A percentile compares a stretch with the other conserved stretches of the same genome.
Evolutionary conservation across 108 stramenopile genomes (phyloP).

Genomic region (Discostella stelligeroides): DNA sequence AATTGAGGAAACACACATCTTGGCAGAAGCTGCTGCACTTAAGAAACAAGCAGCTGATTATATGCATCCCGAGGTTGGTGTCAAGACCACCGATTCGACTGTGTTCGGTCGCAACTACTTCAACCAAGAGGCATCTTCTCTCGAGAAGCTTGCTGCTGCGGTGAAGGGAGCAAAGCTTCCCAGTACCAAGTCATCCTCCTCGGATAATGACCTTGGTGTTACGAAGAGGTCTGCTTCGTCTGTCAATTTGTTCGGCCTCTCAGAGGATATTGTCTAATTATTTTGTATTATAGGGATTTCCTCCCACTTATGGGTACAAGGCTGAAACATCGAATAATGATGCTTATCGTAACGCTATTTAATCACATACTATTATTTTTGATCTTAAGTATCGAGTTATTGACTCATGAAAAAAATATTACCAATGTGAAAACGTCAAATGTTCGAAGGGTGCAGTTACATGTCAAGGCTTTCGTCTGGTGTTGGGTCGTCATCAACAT

Average conservation of each 20-base stretch:
- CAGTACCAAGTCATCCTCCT: conserved; percentile 37
- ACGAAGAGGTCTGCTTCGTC: conserved; percentile 42
- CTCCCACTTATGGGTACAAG: too few species aligned
- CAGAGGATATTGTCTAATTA: conserved; percentile 37
- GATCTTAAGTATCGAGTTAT: too few species aligned
- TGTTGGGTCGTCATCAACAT: conserved; percentile 16
- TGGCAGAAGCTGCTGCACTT: conserved; percentile 50
- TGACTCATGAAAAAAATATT: too few species aligned
- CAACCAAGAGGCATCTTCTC: background rate
- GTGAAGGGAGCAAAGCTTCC: conserved; percentile 42
- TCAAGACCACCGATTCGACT: conserved; percentile 23
- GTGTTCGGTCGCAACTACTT: conserved; percentile 58
- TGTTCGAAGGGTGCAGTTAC: too few species aligned
- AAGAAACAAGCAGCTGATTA: conserved; percentile 51
- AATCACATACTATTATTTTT: too few species aligned
- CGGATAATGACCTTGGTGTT: conserved; percentile 8
- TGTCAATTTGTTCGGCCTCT: conserved; percentile 47
- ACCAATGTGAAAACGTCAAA: too few species aligned
- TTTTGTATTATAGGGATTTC: background rate
- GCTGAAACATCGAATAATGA: too few species aligned
- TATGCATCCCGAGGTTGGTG: conserved; percentile 50
- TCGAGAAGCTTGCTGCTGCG: conserved; percentile 8
- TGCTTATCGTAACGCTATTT: too few species aligned
- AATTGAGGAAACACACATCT: conserved; percentile 49
- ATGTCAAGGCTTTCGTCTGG: too few species aligned